Evolutionary conservation across 371 early-diverging fungal genomes (phyloP).

Genomic region (Mucor circinelloides): DNA sequence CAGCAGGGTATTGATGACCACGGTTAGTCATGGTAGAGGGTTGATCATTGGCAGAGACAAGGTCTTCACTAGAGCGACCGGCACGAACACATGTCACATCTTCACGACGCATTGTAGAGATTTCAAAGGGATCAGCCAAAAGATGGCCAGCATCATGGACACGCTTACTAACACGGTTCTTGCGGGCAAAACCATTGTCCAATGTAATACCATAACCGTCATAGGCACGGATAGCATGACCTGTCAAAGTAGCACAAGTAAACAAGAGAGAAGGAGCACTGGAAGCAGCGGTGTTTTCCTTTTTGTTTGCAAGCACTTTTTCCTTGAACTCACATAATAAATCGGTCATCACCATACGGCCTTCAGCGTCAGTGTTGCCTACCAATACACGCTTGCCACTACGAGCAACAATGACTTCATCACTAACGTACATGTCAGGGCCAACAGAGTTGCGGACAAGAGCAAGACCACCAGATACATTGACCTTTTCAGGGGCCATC

Average conservation of each 20-base stretch:
- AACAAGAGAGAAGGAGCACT: slow-evolving; percentile 64
- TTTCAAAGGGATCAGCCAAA: slow-evolving; percentile 83
- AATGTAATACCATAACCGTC: slow-evolving; percentile 78
- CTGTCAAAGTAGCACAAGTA: slow-evolving; percentile 89
- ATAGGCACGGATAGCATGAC: slow-evolving; percentile 82
- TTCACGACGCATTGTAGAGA: slow-evolving; percentile 83
- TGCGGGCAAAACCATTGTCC: slow-evolving; percentile 83
- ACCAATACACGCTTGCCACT: slow-evolving; percentile 84
- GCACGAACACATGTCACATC: slow-evolving; percentile 71
- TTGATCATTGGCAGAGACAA: slow-evolving; percentile 78
- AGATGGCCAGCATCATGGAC: slow-evolving; percentile 71
- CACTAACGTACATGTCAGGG: slow-evolving; percentile 78
- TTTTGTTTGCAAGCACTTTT: slow-evolving; percentile 59
- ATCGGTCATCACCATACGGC: slow-evolving; percentile 91
- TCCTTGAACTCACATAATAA: slow-evolving; percentile 81
- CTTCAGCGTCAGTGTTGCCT: slow-evolving; percentile 92
- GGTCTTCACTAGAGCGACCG: slow-evolving; percentile 74
- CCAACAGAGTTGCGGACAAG: slow-evolving; percentile 86
- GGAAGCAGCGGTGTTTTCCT: slow-evolving; percentile 34
- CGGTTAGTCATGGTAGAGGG: slow-evolving; percentile 77
- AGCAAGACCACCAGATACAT: slow-evolving; percentile 73
- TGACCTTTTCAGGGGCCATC: slow-evolving; percentile 66
- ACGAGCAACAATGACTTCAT: slow-evolving; percentile 81
- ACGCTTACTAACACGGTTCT: slow-evolving; percentile 61
- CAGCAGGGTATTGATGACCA: slow-evolving; percentile 90